Base-by-base conservation (phyloP, 2,329 filamentous ascomycete genomes). In the Aspergillaceae sp. region DNA sequence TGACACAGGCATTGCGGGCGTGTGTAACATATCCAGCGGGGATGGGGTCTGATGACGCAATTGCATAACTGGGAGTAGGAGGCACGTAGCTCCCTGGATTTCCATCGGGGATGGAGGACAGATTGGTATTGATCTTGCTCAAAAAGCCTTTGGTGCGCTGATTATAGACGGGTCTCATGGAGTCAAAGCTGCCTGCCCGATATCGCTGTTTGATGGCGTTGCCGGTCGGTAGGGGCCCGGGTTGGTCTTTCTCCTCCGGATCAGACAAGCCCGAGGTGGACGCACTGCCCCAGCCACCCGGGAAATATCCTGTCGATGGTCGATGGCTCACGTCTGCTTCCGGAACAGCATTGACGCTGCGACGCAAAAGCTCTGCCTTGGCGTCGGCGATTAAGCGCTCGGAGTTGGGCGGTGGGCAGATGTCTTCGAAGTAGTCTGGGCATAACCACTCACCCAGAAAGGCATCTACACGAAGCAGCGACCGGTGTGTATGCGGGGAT, bases 371-470 rank as follows among this genome's bases (percentile, higher is more conserved):
- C 57, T 94, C 87, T 27, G 87, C 86, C 66, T 96, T 97, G 29
- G 92, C 91, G 36, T 81, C 80, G 28, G 86, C 86, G 2, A 97
- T 75, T 87, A 98, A 94, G 69, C 92, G 78, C 3, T 84, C 79
- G 3, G 88, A 91, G 38, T 82, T 80, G 0, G 92, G 92, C 7
- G 92, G 92, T 3, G 89, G 87, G 0, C 86, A 91, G 53, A 96
- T 96, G 44, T 86, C 78, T 51, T 95, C 89, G 59, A 91, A 98
- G 65, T 98, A 98, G 60, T 90, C 84, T 1, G 89, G 87, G 2
- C 86, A 87, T 29, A 97, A 75, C 92, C 92, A 98, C 73, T 98
- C 92, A 42, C 92, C 91, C 0, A 98, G 75, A 61, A 94, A 96
- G 0, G 90, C 85, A 67, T 98, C 92, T 4, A 98, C 77, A 1